Percentiles rank a stretch among this genome's conserved stretches.
phyloP scores from a whole-genome alignment of 768 basidiomycete genomes.

The Xerocomus spinulosus region DNA sequence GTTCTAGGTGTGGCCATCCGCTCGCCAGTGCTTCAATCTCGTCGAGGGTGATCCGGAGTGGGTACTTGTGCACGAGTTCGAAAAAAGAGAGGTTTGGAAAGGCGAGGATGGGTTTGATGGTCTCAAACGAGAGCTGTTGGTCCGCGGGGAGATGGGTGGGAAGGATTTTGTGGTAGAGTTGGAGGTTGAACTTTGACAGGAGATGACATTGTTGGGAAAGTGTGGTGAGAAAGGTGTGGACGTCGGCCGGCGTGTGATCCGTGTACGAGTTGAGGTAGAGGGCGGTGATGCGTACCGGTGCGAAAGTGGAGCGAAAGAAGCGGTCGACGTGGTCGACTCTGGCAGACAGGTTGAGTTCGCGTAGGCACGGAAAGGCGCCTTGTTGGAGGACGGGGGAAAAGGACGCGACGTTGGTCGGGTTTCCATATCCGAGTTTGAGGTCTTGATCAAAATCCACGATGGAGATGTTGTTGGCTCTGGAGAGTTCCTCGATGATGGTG shows the following conservation, averaged over 20 bases:
- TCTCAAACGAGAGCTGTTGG: constrained; percentile 32
- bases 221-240: constrained; percentile 41
- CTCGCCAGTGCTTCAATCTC: constrained; percentile 45
- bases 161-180: constrained; percentile 25
- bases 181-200: constrained; percentile 42
- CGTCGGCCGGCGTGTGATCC: constrained; percentile 38
- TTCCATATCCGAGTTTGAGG: constrained; percentile 45
- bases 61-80: constrained; percentile 31
- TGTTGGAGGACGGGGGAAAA: constrained; percentile 43
- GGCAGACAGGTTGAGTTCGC: constrained; percentile 47
- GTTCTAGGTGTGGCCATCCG: constrained; percentile 43
- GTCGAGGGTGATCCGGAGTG: constrained; percentile 32
- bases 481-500: constrained; percentile 42
- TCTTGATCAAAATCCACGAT: constrained; percentile 52
- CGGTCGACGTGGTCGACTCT: constrained; percentile 40
- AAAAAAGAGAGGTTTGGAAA: constrained; percentile 31
- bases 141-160: constrained; percentile 13
- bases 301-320: constrained; percentile 42
- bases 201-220: constrained; percentile 45
- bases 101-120: constrained; percentile 34
- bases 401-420: constrained; percentile 37
- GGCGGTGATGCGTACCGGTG: constrained; percentile 46
- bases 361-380: constrained; percentile 51
- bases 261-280: constrained; percentile 49
- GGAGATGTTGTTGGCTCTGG: constrained; percentile 39